These are phyloP conservation scores for Bruguiera sexangula DNA, from an alignment of 345 rosid species.

Conservation along the genomic window DNA sequence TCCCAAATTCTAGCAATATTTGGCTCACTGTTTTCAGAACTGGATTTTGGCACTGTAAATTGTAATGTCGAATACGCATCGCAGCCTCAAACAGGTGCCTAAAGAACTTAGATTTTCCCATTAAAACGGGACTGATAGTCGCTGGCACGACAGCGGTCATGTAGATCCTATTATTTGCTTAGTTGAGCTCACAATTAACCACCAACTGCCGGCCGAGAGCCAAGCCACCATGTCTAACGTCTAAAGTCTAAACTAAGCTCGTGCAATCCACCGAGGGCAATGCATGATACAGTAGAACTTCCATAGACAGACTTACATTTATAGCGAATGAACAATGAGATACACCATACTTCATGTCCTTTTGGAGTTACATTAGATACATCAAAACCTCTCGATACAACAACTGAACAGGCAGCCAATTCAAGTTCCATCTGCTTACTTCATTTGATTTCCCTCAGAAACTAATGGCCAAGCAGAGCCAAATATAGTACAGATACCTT, in stretches of 20 bases:
- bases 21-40: too few relatives aligned
- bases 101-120: too few relatives aligned
- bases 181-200: too few relatives aligned
- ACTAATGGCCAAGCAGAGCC: slow-evolving; percentile 6
- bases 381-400: slow-evolving; percentile 8
- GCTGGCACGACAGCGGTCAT: too few relatives aligned
- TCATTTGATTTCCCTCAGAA: slow-evolving; percentile 6
- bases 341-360: slow-evolving; percentile 9
- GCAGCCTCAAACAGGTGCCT: too few relatives aligned
- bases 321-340: slow-evolving; percentile 15
- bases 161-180: too few relatives aligned
- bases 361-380: slow-evolving; percentile 9
- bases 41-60: too few relatives aligned
- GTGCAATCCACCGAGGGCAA: background rate
- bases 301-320: slow-evolving; percentile 4
- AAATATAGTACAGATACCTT: slow-evolving; percentile 7
- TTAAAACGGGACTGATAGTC: too few relatives aligned
- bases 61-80: too few relatives aligned
- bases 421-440: slow-evolving; percentile 4
- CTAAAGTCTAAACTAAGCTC: too few relatives aligned
- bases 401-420: slow-evolving; percentile 8
- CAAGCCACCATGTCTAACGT: background rate
- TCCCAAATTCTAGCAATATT: too few relatives aligned
- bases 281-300: background rate
- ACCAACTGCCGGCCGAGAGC: too few relatives aligned